Evolutionary conservation across 2,329 filamentous ascomycete species (phyloP), one percentile per base, ranked within the genome.

Genomic region (Ceratocystis variospora): DNA sequence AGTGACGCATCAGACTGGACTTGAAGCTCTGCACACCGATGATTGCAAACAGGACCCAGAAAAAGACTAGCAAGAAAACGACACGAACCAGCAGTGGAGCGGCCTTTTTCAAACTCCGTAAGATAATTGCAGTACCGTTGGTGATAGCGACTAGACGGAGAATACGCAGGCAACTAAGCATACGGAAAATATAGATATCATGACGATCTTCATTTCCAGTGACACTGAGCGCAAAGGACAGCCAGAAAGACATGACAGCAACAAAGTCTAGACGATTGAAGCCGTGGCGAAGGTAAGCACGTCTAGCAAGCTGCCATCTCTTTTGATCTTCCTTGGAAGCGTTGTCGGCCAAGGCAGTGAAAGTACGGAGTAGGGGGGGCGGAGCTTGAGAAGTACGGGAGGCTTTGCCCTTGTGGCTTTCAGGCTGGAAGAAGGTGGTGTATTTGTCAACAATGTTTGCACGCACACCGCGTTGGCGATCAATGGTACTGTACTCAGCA

Each of bases 11-110:
- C 28, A 93, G 76, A 74, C 89, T 93, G 7, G 88, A 87, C 76
- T 93, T 93, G 78, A 99, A 99, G 76, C 89, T 96, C 74, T 99
- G 95, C 25, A 99, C 88, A 5, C 94, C 95, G 67, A 99, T 87
- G 69, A 99, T 96, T 46, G 91, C 94, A 77, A 99, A 99, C 10
- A 97, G 78, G 53, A 99, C 82, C 94, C 94, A 99, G 76, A 99
- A 99, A 77, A 99, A 99, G 15, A 89, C 83, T 70, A 99, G 91
- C 25, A 99, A 79, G 73, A 99, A 96, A 1, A 90, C 92, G 41
- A 99, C 92, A 69, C 96, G 90, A 31, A 96, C 84, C 28, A 99
- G 83, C 45, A 96, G 79, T 1, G 95, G 94, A 0, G 93, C 90
- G 1, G 94, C 92, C 73, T 96, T 96, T 74, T 99, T 99, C 68